A percentile compares a stretch with the other conserved stretches of the same genome.
phyloP scores from a whole-genome alignment of 106 monocot genomes.

The Dioscorea dumetorum region DNA sequence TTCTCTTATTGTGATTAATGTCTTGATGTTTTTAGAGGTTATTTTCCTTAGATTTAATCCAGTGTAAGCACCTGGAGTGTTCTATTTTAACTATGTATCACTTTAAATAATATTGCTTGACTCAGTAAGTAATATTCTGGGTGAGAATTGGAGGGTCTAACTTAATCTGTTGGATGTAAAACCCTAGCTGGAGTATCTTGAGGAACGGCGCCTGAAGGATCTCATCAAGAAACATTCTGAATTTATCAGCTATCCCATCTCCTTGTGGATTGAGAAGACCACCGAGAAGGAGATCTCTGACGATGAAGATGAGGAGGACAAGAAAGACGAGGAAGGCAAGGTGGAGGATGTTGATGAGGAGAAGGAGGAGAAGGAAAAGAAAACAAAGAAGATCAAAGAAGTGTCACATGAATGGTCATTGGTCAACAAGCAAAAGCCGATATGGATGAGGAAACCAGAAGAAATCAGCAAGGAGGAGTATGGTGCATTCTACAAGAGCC shows the following conservation, averaged over 20 bases:
- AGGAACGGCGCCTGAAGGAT: constrained; percentile 72
- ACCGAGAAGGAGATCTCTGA: constrained; percentile 77
- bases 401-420: constrained; percentile 72
- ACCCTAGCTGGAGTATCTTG: constrained; percentile 54
- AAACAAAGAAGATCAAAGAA: constrained; percentile 85
- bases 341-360: constrained; percentile 76
- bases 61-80: no score
- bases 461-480: constrained; percentile 86
- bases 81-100: no score
- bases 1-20: no score
- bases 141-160: no score
- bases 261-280: constrained; percentile 67
- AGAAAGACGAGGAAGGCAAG: constrained; percentile 81
- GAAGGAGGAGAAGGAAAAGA: constrained; percentile 79
- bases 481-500: constrained; percentile 78
- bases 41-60: no score
- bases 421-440: constrained; percentile 78
- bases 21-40: no score
- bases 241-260: constrained; percentile 83
- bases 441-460: constrained; percentile 83
- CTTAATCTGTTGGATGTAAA: constrained; percentile 10
- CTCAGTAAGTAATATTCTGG: no score
- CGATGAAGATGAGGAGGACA: constrained; percentile 77
- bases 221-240: constrained; percentile 78
- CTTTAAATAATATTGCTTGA: no score